phyloP scores from a whole-genome alignment of 2,329 filamentous ascomycete species.

The Atkinsonella hypoxylon region DNA sequence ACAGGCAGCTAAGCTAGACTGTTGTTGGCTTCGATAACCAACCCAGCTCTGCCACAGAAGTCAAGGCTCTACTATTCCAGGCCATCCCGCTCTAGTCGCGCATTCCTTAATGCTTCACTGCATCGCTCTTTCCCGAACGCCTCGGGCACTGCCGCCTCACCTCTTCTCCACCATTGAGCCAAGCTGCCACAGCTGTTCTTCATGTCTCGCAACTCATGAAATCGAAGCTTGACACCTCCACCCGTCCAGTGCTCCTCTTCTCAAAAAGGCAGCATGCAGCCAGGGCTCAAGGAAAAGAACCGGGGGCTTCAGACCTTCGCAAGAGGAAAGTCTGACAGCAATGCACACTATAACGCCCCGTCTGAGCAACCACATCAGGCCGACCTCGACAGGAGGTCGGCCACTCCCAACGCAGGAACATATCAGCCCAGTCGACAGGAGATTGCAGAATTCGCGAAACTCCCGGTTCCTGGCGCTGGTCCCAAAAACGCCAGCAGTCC shows the following conservation, averaged over 20 bases:
- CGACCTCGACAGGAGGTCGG: constrained; percentile 10
- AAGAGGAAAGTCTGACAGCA: constrained; percentile 14
- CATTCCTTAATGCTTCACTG: background rate
- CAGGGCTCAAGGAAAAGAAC: constrained; percentile 19
- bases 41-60: background rate
- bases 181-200: background rate
- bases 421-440: constrained; percentile 15
- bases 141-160: background rate
- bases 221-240: background rate
- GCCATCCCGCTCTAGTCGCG: background rate
- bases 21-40: background rate
- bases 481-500: constrained; percentile 7
- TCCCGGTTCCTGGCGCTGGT: constrained; percentile 21
- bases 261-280: constrained; percentile 15
- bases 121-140: constrained; percentile 1
- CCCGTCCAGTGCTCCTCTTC: background rate
- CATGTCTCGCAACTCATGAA: background rate
- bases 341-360: constrained; percentile 11
- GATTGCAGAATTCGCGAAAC: constrained; percentile 22
- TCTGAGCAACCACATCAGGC: constrained; percentile 9
- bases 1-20: background rate
- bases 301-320: constrained; percentile 21
- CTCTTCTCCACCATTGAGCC: background rate
- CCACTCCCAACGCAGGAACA: constrained; percentile 8
- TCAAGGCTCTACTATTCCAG: background rate